Base-by-base conservation (phyloP, 495 filamentous ascomycete species). In the Daldinia bambusicola region DNA sequence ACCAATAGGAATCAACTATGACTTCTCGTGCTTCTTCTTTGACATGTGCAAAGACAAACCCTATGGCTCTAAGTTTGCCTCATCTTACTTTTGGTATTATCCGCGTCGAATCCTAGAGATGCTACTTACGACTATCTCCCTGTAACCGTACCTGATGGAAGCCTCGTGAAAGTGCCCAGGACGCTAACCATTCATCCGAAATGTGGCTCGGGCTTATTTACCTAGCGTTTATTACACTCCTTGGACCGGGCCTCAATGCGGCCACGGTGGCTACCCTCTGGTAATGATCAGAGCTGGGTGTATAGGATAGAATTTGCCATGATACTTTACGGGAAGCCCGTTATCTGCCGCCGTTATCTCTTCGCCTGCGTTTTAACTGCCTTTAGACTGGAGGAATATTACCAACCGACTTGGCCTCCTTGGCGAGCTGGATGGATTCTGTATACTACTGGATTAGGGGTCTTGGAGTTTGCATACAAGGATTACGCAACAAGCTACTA, bases 381-480 rank as follows among this genome's bases (percentile, higher is more conserved):
- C 60, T 61, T 9, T 37, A 58, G 56, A 69, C 55, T 38, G 40
- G n/a, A 64, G 61, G 55, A 55, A 38, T 51, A 62, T 63, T 61
- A 62, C 59, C 61, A 53, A 18, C 64, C 56, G 64, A 73, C 71
- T 63, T 67, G 52, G 67, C 67, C 57, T 48, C 31, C 74, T 76
- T 76, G 74, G 70, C 74, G 41, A 8, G 30, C 32, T 67, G 32
- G 43, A 56, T 52, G 52, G 1, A 38, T 40, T 61, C 30, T 30
- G 30, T 53, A 53, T 53, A 53, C 50, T 32, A 14, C 50, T 32
- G 2, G 6, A 53, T 31, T 26, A 5, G 50, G 50, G 31, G 50
- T 53, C 30, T 32, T 31, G 13, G 30, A 4, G 50, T 53, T 53
- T 22, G 22, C 12, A 31, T 53, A 53, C 26, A 13, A 12, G 30